phyloP scores from a whole-genome alignment of 2,329 filamentous ascomycete genomes.

The Macrophomina phaseolina region DNA sequence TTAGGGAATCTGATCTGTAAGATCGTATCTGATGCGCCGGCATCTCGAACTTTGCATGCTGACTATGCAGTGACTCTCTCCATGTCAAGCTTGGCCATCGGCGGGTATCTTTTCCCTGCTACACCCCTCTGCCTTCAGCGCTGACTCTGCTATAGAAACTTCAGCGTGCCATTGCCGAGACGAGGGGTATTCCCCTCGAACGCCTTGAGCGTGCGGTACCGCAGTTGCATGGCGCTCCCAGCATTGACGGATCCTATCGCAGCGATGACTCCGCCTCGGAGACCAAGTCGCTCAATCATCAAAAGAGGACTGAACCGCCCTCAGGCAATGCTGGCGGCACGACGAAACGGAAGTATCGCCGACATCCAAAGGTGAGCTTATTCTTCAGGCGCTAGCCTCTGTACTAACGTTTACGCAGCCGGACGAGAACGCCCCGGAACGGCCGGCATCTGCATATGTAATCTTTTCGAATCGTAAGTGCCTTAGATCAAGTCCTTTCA shows the following conservation, averaged over 20 bases:
- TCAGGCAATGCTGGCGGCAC: conserved; percentile 35
- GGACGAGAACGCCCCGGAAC: conserved; percentile 79
- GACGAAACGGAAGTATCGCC: conserved; percentile 74
- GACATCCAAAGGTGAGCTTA: conserved; percentile 72
- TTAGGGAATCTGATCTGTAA: conserved; percentile 82
- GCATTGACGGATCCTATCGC: conserved; percentile 60
- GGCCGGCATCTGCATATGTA: conserved; percentile 82
- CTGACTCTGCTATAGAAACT: conserved; percentile 64
- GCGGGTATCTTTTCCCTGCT: conserved; percentile 61
- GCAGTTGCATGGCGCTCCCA: conserved; percentile 33
- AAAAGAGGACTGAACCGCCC: conserved; percentile 50
- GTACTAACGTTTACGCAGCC: conserved; percentile 54
- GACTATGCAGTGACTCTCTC: conserved; percentile 65
- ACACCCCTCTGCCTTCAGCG: neutral
- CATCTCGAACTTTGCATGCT: conserved; percentile 23
- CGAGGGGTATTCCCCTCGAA: conserved; percentile 58
- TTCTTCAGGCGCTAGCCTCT: conserved; percentile 29
- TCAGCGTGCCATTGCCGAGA: conserved; percentile 81
- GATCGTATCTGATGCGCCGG: conserved; percentile 34
- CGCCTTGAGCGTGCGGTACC: conserved; percentile 14
- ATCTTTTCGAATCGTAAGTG: conserved; percentile 81
- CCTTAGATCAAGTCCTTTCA: neutral
- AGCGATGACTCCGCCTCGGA: conserved; percentile 61
- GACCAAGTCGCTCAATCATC: conserved; percentile 47
- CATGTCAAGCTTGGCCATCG: conserved; percentile 82